A percentile compares a stretch with the other conserved stretches of the same genome.
These are phyloP conservation scores for Cladosporium oxysporum DNA, from an alignment of 2,329 filamentous ascomycete species.

Conservation along the genomic window DNA sequence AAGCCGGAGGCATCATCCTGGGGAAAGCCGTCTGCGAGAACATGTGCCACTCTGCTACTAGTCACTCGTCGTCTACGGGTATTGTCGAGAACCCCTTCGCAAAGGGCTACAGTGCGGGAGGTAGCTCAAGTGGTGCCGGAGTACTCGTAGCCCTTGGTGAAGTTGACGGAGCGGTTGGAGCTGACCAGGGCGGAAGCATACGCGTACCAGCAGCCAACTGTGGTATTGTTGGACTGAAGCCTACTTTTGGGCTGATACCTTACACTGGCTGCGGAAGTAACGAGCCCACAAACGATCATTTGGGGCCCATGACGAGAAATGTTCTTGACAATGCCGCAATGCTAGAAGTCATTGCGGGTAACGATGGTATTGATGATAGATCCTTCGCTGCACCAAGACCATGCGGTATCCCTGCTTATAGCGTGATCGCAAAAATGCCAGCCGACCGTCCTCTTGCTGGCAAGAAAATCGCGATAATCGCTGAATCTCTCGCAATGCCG, in stretches of 20 bases:
- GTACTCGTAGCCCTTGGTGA: slow-evolving; percentile 46
- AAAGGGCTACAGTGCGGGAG: slow-evolving; percentile 49
- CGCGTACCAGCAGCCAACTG: slow-evolving; percentile 42
- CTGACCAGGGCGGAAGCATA: slow-evolving; percentile 45
- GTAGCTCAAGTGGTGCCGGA: slow-evolving; percentile 48
- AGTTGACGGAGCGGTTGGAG: slow-evolving; percentile 42
- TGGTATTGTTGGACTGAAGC: slow-evolving; percentile 45
- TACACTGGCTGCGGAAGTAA: slow-evolving; percentile 51
- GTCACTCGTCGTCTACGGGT: slow-evolving; percentile 33
- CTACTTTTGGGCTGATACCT: slow-evolving; percentile 53
- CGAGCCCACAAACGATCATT: slow-evolving; percentile 49
- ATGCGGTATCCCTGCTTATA: slow-evolving; percentile 33
- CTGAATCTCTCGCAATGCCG: slow-evolving; percentile 43
- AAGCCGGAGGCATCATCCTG: slow-evolving; percentile 45
- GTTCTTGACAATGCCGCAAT: slow-evolving; percentile 48
- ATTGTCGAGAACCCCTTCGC: slow-evolving; percentile 48
- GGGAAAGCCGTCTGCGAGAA: slow-evolving; percentile 55
- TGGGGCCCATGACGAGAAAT: slow-evolving; percentile 48
- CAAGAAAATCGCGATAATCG: slow-evolving; percentile 46
- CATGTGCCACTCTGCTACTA: slow-evolving; percentile 35
- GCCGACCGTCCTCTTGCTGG: slow-evolving; percentile 31
- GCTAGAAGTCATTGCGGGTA: slow-evolving; percentile 50
- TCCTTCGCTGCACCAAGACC: slow-evolving; percentile 38
- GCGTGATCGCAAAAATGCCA: slow-evolving; percentile 2
- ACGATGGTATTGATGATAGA: slow-evolving; percentile 50